These are phyloP conservation scores for Penicillium italicum DNA, from an alignment of 2,329 filamentous ascomycete species.

Conservation along the genomic window DNA sequence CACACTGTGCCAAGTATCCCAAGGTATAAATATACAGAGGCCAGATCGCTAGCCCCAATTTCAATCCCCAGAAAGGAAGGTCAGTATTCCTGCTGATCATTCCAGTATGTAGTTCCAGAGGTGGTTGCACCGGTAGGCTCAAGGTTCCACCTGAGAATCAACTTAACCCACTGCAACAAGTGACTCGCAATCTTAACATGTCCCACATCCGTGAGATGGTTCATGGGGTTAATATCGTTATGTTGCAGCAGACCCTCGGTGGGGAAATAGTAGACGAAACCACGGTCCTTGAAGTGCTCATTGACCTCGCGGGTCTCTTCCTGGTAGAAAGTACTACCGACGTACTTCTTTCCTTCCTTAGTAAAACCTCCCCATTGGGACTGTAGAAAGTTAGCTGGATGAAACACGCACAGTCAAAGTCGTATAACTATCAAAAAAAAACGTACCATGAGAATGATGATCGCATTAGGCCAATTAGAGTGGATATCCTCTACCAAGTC, in stretches of 20 bases:
- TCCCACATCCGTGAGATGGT: constrained; percentile 60
- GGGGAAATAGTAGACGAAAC: constrained; percentile 61
- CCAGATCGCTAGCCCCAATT: not conserved
- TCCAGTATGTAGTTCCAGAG: constrained; percentile 53
- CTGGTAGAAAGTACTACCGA: constrained; percentile 47
- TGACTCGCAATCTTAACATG: constrained; percentile 61
- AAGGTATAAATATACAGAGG: not conserved
- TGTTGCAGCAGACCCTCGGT: constrained; percentile 60
- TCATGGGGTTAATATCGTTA: constrained; percentile 58
- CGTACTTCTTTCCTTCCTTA: constrained; percentile 50
- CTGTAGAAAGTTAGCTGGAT: constrained; percentile 26
- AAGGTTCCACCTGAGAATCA: constrained; percentile 56
- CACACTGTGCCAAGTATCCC: not conserved
- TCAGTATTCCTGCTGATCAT: constrained; percentile 48
- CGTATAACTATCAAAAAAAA: too few relatives aligned
- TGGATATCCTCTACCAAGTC: constrained; percentile 43
- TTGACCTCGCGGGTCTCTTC: constrained; percentile 52
- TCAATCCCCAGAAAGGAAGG: not conserved
- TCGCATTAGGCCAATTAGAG: constrained; percentile 39
- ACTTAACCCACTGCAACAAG: constrained; percentile 55
- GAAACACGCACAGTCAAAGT: not conserved
- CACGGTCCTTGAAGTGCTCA: constrained; percentile 49
- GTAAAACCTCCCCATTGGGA: constrained; percentile 56
- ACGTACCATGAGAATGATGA: constrained; percentile 42
- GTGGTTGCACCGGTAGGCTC: constrained; percentile 54